Percentiles rank a stretch among this genome's conserved stretches.
Conservation (phyloP, 2,329 filamentous ascomycete species). For the Exophiala oligosperma region DNA sequence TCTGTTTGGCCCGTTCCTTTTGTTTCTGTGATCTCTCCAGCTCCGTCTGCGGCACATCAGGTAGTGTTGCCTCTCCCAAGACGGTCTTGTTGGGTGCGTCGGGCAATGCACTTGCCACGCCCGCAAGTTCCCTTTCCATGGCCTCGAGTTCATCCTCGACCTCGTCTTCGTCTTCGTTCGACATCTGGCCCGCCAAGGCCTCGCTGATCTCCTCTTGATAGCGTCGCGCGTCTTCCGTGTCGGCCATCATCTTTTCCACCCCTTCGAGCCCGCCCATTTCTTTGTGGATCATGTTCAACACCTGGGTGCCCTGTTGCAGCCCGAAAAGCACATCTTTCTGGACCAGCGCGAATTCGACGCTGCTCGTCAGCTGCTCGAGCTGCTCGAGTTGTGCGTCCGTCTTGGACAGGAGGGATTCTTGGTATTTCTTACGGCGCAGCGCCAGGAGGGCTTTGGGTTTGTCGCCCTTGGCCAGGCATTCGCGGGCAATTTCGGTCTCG, state of each 20-base stretch:
- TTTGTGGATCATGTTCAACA: conserved; percentile 84
- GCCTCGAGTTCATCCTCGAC: conserved; percentile 92
- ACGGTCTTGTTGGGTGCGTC: conserved; percentile 29
- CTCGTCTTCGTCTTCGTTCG: conserved; percentile 94
- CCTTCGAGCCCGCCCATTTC: conserved; percentile 95
- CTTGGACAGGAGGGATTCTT: conserved; percentile 82
- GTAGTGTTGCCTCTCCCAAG: conserved; percentile 33
- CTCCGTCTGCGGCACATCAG: conserved; percentile 39
- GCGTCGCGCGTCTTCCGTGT: conserved; percentile 83
- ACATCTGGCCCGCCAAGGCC: conserved; percentile 83
- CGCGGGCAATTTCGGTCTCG: conserved; percentile 81
- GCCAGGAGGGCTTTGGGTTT: conserved; percentile 81
- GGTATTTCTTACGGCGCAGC: conserved; percentile 93
- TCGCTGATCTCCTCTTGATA: conserved; percentile 97
- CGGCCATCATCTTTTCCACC: conserved; percentile 93
- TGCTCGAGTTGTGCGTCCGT: conserved; percentile 94
- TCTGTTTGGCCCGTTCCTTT: conserved; percentile 35
- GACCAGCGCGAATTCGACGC: conserved; percentile 92
- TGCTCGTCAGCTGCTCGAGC: conserved; percentile 81
- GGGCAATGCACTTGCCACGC: conserved; percentile 36
- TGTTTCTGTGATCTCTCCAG: conserved; percentile 34
- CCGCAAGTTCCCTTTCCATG: conserved; percentile 65
- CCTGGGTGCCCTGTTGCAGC: conserved; percentile 84
- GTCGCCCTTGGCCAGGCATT: conserved; percentile 78
- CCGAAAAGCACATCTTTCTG: conserved; percentile 96